These are phyloP conservation scores for Pyrenochaeta sp. DNA, from an alignment of 2,329 filamentous ascomycete species.

Conservation along the genomic window DNA sequence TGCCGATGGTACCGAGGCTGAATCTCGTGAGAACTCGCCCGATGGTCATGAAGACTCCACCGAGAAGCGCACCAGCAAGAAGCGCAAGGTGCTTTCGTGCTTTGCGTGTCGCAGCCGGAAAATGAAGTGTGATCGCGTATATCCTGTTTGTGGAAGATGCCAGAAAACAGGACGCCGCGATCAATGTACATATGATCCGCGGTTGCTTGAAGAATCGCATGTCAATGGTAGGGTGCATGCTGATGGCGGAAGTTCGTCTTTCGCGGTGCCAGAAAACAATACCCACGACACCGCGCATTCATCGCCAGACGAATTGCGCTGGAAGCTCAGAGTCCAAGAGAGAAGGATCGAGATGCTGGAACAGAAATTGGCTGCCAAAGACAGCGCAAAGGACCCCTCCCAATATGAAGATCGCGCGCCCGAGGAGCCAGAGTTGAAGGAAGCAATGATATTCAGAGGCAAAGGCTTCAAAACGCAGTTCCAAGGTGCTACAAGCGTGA, in stretches of 20 bases:
- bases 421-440: slow-evolving; percentile 29
- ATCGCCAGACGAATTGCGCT: slow-evolving; percentile 30
- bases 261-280: slow-evolving; percentile 9
- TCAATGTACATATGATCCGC: slow-evolving; percentile 53
- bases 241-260: slow-evolving; percentile 19
- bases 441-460: slow-evolving; percentile 54
- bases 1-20: slow-evolving; percentile 25
- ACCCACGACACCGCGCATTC: slow-evolving; percentile 5
- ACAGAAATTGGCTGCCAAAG: slow-evolving; percentile 34
- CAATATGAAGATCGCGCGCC: slow-evolving; percentile 19
- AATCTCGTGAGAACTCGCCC: slow-evolving; percentile 43
- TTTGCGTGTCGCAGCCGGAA: slow-evolving; percentile 58
- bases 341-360: slow-evolving; percentile 43
- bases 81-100: slow-evolving; percentile 58
- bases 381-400: slow-evolving; percentile 23
- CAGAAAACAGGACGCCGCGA: slow-evolving; percentile 53
- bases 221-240: slow-evolving; percentile 33
- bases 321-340: slow-evolving; percentile 43
- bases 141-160: slow-evolving; percentile 56
- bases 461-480: slow-evolving; percentile 57
- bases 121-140: slow-evolving; percentile 57
- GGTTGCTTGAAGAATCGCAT: slow-evolving; percentile 43
- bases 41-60: slow-evolving; percentile 31
- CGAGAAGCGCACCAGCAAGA: slow-evolving; percentile 53
- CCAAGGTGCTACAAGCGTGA: slow-evolving; percentile 53